Evolutionary conservation across 192 early-diverging fungal species (phyloP).

Genomic region (Podila epicladia): DNA sequence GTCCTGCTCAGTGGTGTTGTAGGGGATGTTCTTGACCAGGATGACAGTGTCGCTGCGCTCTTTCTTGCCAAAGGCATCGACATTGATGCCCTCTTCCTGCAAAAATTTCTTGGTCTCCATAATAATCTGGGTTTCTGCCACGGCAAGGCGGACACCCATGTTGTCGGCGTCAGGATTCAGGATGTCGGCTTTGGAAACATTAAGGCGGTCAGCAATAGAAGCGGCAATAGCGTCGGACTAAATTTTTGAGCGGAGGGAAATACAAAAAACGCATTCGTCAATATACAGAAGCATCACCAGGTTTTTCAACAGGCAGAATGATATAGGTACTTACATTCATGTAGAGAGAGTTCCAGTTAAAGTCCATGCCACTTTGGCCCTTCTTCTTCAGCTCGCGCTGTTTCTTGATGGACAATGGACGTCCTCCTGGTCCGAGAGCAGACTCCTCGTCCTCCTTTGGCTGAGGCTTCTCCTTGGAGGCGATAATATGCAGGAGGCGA

Average conservation of each 20-base stretch:
- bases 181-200: conserved; percentile 91
- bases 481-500: conserved; percentile 87
- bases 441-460: conserved; percentile 64
- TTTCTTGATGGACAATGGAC: conserved; percentile 77
- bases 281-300: background rate
- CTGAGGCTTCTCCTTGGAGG: conserved; percentile 87
- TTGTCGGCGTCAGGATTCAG: conserved; percentile 87
- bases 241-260: background rate
- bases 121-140: conserved; percentile 98
- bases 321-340: conserved; percentile 78
- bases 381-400: conserved; percentile 86
- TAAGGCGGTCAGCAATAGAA: conserved; percentile 93
- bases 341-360: conserved; percentile 97
- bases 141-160: conserved; percentile 91
- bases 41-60: conserved; percentile 91
- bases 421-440: conserved; percentile 56
- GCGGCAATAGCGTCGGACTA: conserved; percentile 92
- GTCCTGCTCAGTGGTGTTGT: conserved; percentile 83
- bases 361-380: conserved; percentile 80
- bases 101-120: conserved; percentile 94
- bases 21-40: conserved; percentile 96
- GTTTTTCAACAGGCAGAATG: background rate
- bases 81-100: conserved; percentile 71
- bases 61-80: conserved; percentile 82
- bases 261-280: background rate